Conservation (phyloP, 495 filamentous ascomycete genomes). For the Xylaria scruposa region DNA sequence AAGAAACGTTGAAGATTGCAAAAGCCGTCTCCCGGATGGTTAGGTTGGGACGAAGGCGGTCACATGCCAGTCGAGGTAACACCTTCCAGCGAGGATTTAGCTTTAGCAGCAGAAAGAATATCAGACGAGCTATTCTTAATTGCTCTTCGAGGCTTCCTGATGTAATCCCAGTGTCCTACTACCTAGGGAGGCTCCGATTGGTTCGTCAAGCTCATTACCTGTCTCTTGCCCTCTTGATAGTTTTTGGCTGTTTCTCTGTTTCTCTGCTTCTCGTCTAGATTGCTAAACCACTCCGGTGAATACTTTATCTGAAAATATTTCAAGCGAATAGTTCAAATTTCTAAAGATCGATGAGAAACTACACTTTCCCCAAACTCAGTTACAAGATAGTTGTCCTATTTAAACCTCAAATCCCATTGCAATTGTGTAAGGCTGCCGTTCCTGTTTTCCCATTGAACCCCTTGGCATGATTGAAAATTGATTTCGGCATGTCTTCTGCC, state of each 20-base stretch:
- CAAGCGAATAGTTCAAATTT: too few species aligned
- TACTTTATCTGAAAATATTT: too few species aligned
- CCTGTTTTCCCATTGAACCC: not conserved
- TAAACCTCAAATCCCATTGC: too few species aligned
- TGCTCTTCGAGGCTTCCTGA: not conserved
- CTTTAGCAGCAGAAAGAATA: not conserved
- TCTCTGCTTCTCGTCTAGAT: not conserved
- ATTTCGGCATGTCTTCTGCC: not conserved
- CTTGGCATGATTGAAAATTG: too few species aligned
- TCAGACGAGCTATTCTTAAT: not conserved
- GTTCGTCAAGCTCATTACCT: not conserved
- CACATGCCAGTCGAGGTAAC: not conserved
- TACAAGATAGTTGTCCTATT: too few species aligned
- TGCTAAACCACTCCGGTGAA: too few species aligned
- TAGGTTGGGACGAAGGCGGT: not conserved
- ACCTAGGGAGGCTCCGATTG: not conserved
- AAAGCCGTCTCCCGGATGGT: not conserved
- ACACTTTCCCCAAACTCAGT: too few species aligned
- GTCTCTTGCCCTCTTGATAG: not conserved
- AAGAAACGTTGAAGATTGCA: not conserved
- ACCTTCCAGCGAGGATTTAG: not conserved
- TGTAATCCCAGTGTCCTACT: not conserved
- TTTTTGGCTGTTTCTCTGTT: too few species aligned
- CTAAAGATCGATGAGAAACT: too few species aligned
- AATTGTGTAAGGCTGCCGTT: not conserved